Evolutionary conservation across 305 asterid genomes (phyloP).

Genomic region (Fraxinus ornus): DNA sequence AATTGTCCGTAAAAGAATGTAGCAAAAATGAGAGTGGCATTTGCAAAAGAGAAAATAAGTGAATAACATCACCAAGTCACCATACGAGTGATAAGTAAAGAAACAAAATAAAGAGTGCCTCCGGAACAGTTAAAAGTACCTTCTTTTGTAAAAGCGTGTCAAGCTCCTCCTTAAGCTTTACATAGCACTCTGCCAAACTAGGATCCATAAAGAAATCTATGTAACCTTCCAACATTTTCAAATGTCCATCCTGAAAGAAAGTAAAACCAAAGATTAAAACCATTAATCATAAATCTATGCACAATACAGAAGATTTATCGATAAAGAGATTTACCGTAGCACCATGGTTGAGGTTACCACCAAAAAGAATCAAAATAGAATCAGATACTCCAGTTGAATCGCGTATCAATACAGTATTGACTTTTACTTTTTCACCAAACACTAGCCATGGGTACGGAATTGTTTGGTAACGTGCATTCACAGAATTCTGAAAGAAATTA

Average conservation of each 20-base stretch:
- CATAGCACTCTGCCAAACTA: slow-evolving; percentile 76
- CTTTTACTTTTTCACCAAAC: slow-evolving; percentile 96
- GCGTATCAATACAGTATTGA: slow-evolving; percentile 90
- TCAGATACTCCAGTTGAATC: slow-evolving; percentile 99
- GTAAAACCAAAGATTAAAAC: slow-evolving; percentile 14
- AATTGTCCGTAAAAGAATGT: background rate
- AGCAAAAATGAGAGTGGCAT: background rate
- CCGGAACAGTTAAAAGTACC: slow-evolving; percentile 38
- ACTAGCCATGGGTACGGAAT: slow-evolving; percentile 97
- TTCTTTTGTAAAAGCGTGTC: slow-evolving; percentile 66
- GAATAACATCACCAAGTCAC: background rate
- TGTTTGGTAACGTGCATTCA: slow-evolving; percentile 94
- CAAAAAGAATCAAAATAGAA: slow-evolving; percentile 92
- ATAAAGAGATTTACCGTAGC: slow-evolving; percentile 52
- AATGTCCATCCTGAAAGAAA: slow-evolving; percentile 68
- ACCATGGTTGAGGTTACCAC: slow-evolving; percentile 69
- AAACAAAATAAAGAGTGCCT: background rate
- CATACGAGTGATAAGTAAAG: slow-evolving; percentile 1
- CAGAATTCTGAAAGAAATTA: slow-evolving; percentile 73
- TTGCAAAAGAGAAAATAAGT: background rate
- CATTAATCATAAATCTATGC: background rate
- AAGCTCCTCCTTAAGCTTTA: slow-evolving; percentile 80
- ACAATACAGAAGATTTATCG: slow-evolving; percentile 15
- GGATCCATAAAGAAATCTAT: slow-evolving; percentile 92
- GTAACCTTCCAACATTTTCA: slow-evolving; percentile 89